A percentile compares a stretch with the other conserved stretches of the same genome.
phyloP scores from a whole-genome alignment of 2,329 filamentous ascomycete genomes.

The Verticillium zaregamsianum region DNA sequence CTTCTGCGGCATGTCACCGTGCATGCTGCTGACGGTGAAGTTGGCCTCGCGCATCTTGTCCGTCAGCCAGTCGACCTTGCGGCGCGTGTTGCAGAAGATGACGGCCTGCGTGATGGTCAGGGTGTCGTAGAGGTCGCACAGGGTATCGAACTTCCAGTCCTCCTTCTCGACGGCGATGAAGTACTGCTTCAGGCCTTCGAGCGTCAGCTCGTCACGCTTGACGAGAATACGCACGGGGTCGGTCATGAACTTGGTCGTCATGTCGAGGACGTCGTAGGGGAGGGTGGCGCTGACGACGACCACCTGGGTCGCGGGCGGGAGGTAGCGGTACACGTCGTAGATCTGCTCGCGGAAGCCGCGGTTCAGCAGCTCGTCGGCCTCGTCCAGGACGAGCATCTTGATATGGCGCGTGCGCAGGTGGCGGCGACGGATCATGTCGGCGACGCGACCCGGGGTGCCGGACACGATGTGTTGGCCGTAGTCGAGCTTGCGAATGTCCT shows the following conservation, averaged over 20 bases:
- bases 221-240: constrained; percentile 94
- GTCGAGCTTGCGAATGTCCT: constrained; percentile 96
- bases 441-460: constrained; percentile 91
- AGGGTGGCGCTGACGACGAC: constrained; percentile 96
- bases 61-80: constrained; percentile 99
- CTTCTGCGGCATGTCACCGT: constrained; percentile 98
- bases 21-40: constrained; percentile 98
- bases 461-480: constrained; percentile 98
- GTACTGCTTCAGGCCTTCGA: constrained; percentile 97
- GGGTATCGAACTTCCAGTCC: constrained; percentile 99
- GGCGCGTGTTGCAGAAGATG: constrained; percentile 98
- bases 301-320: constrained; percentile 96
- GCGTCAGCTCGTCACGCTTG: constrained; percentile 96
- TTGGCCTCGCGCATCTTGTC: constrained; percentile 99
- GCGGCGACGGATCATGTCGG: constrained; percentile 58
- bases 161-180: constrained; percentile 99
- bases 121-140: constrained; percentile 98
- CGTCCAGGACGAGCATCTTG: constrained; percentile 60
- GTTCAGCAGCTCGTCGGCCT: constrained; percentile 68
- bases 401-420: constrained; percentile 56
- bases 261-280: constrained; percentile 95
- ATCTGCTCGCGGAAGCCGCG: constrained; percentile 97
- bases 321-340: constrained; percentile 96
- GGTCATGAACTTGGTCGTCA: constrained; percentile 99
- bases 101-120: constrained; percentile 98